phyloP scores from a whole-genome alignment of 345 rosid genomes.

The Lepidium aucheri region DNA sequence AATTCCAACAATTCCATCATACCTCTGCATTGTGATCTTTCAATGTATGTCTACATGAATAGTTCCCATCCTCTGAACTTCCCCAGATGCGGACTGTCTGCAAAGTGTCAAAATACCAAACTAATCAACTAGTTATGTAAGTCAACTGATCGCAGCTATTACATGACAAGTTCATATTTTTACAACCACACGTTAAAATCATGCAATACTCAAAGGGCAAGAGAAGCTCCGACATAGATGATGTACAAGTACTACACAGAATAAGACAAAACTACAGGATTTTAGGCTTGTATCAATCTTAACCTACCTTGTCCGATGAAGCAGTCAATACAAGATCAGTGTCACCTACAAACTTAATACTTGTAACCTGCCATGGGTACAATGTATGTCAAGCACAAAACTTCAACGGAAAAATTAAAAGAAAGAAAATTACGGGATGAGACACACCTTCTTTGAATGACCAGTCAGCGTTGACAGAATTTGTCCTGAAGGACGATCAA shows the following conservation, averaged over 20 bases:
- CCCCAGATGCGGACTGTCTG: constrained; percentile 99
- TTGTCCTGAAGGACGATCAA: constrained; percentile 86
- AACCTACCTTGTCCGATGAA: constrained; percentile 77
- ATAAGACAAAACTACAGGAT: neutral
- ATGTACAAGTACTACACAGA: neutral
- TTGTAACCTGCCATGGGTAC: constrained; percentile 30
- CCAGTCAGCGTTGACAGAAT: constrained; percentile 78
- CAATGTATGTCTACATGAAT: constrained; percentile 65
- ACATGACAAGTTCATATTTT: neutral
- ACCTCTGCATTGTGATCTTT: constrained; percentile 97
- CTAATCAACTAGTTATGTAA: neutral
- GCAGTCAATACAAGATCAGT: constrained; percentile 62
- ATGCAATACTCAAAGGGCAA: neutral
- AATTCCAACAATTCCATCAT: constrained; percentile 6
- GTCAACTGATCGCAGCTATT: neutral
- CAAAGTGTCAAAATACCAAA: constrained; percentile 14
- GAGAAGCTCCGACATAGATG: neutral
- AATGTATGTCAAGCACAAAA: constrained; percentile 52
- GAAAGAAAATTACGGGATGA: constrained; percentile 51
- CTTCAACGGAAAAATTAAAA: constrained; percentile 29
- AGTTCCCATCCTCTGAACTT: constrained; percentile 79
- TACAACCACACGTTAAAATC: neutral
- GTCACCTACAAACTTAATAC: constrained; percentile 28
- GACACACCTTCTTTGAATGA: constrained; percentile 90
- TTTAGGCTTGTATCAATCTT: neutral